Evolutionary conservation across 495 filamentous ascomycete species (phyloP).

Genomic region (Penicillium flavigenum): DNA sequence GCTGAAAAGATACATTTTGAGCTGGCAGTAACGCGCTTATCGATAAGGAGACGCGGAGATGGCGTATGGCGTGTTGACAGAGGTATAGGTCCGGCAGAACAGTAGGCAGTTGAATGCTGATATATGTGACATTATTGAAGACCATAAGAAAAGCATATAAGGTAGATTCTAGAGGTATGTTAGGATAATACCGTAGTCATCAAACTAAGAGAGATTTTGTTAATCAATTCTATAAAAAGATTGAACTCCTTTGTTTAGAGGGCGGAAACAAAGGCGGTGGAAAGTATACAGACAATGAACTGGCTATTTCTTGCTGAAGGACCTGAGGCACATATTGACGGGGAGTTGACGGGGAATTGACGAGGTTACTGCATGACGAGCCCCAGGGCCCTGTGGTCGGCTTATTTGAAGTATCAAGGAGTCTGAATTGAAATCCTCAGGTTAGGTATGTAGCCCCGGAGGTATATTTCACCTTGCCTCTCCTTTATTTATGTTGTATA

Average conservation of each 20-base stretch:
- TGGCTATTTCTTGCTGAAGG: not conserved
- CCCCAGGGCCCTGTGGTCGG: too few species aligned
- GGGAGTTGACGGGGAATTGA: too few species aligned
- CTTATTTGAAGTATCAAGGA: too few species aligned
- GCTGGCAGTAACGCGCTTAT: conserved; percentile 26
- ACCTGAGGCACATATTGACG: not conserved
- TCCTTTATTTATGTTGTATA: not conserved
- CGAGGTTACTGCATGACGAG: too few species aligned
- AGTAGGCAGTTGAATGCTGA: not conserved
- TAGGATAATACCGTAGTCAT: not conserved
- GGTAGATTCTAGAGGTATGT: not conserved
- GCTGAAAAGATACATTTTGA: conserved; percentile 14
- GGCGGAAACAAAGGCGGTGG: conserved; percentile 3
- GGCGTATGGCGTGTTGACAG: not conserved
- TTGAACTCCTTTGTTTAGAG: not conserved
- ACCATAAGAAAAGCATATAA: not conserved
- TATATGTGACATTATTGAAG: not conserved
- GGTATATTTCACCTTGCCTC: too few species aligned
- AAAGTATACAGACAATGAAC: not conserved
- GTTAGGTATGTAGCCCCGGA: too few species aligned
- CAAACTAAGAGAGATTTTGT: not conserved
- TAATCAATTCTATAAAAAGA: not conserved
- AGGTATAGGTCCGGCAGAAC: not conserved
- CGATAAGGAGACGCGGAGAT: conserved; percentile 22
- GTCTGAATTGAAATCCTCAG: too few species aligned